phyloP scores from a whole-genome alignment of 495 filamentous ascomycete genomes.

The Aspergillus hancockii region DNA sequence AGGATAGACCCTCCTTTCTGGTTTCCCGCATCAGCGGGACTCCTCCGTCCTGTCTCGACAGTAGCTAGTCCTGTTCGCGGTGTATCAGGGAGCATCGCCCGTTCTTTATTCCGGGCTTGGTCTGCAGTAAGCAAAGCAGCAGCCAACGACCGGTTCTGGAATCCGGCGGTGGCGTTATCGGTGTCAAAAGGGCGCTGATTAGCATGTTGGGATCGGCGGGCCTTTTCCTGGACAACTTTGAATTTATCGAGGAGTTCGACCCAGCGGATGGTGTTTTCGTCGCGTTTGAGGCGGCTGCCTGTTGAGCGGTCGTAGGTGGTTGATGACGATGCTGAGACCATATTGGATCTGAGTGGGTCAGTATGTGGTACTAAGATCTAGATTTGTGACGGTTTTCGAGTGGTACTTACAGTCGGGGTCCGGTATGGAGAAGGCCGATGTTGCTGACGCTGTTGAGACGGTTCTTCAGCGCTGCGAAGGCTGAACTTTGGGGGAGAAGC shows the following conservation, averaged over 20 bases:
- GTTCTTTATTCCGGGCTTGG: constrained; percentile 42
- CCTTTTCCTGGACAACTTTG: constrained; percentile 80
- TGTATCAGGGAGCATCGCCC: constrained; percentile 40
- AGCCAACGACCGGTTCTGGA: constrained; percentile 29
- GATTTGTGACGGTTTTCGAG: background rate
- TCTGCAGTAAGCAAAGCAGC: constrained; percentile 38
- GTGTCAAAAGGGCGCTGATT: constrained; percentile 36
- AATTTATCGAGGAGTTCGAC: constrained; percentile 96
- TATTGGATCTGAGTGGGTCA: constrained; percentile 8
- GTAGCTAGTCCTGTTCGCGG: constrained; percentile 34
- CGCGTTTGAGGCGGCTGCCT: constrained; percentile 72
- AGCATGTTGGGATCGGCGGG: constrained; percentile 53
- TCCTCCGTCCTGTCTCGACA: constrained; percentile 42
- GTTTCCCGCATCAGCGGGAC: constrained; percentile 23
- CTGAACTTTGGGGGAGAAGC: constrained; percentile 95
- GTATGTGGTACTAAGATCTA: background rate
- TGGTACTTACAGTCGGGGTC: constrained; percentile 73
- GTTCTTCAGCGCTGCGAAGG: constrained; percentile 96
- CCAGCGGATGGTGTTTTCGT: constrained; percentile 87
- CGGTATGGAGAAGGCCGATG: constrained; percentile 90
- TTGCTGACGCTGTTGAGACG: constrained; percentile 94
- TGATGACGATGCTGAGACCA: constrained; percentile 15
- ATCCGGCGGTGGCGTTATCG: constrained; percentile 20
- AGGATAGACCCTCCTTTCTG: constrained; percentile 35
- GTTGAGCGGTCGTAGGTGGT: constrained; percentile 61